Base-by-base conservation (phyloP, 1,139 yeast genomes). In the Blastobotrys apis region DNA sequence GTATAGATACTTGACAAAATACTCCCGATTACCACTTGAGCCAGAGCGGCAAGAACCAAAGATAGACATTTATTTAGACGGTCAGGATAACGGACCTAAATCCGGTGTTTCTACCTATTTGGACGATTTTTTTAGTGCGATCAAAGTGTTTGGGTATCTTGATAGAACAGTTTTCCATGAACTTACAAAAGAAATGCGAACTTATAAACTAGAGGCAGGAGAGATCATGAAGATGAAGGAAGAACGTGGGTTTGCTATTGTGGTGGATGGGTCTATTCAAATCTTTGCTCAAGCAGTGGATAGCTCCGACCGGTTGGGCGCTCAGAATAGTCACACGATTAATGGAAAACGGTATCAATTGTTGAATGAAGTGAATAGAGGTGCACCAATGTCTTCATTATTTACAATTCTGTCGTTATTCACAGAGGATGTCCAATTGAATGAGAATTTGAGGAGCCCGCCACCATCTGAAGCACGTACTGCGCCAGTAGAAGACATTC, bases 81-180 rank as follows among this genome's bases (percentile, higher is more conserved):
- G 67, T 2, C 59, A 63, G 20, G 65, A 58, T 19, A 53, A 54
- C n/a, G 68, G 65, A 41, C 57, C 67, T 29, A 71, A 73, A 44
- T 63, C 73, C 4, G 66, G 73, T 8, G 63, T 71, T 33, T 65
- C 74, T 1, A 75, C 79, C 21, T 90, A 88, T 59, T 68, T 92
- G 47, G 97, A 92, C 61, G 95, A 90, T 48, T 92, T 92, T 56
- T 67, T 92, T 39, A 76, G 85, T 45, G 97, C 97, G 0, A 86
- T 92, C 53, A 88, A 87, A 64, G 86, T 92, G 16, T 92, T 92
- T 67, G 98, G 98, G 1, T 90, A 90, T 62, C 69, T 92, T 45
- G 98, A 92, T 54, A 75, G 83, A 47, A 84, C 85, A 1, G 97
- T 92, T 1, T 90, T 92, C 62, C 94, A 90, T 59, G 97, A 90